Percentiles rank a stretch among this genome's conserved stretches.
Evolutionary conservation across 495 filamentous ascomycete genomes (phyloP).

Genomic region (Neurospora sublineolata): DNA sequence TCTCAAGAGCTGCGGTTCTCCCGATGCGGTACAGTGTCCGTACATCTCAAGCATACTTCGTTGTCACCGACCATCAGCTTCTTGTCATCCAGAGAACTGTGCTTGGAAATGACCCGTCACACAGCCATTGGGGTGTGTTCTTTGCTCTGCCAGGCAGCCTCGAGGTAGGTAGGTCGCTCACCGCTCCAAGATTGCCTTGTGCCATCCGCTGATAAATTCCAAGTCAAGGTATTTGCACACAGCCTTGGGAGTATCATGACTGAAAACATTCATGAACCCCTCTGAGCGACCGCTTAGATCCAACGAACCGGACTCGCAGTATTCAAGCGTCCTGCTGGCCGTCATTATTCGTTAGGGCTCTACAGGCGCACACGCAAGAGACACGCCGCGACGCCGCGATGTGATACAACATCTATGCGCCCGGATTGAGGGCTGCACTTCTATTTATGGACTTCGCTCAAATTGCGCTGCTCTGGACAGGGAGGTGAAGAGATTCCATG

Average conservation of each 20-base stretch:
- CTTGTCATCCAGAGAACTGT: not conserved
- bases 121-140: not conserved
- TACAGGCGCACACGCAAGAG: constrained; percentile 1
- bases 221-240: not conserved
- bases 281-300: not conserved
- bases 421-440: constrained; percentile 2
- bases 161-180: not conserved
- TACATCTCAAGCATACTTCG: not conserved
- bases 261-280: not conserved
- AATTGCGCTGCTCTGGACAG: constrained; percentile 3
- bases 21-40: not conserved
- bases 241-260: not conserved
- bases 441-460: constrained; percentile 17
- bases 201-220: not conserved
- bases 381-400: constrained; percentile 6
- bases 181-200: not conserved
- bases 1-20: not conserved
- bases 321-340: not conserved
- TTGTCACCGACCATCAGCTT: not conserved
- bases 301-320: not conserved
- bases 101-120: not conserved
- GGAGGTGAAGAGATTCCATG: not conserved
- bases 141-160: not conserved
- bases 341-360: not conserved
- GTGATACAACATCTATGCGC: constrained; percentile 8